Evolutionary conservation across 164 flowering plant species (phyloP).

Genomic region (Santalum album): DNA sequence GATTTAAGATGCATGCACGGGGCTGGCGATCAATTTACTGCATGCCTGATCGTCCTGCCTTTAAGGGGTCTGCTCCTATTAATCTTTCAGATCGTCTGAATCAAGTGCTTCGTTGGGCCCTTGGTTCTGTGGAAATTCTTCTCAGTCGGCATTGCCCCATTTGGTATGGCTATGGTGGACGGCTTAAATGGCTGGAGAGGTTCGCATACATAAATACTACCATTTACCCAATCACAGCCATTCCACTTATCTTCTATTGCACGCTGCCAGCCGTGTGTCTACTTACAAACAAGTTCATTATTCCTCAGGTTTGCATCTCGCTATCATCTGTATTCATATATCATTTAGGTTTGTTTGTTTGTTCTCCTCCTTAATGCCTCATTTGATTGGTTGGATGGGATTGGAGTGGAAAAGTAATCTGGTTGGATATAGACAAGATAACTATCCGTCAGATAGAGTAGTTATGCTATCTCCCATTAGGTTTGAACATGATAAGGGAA

Average conservation of each 20-base stretch:
- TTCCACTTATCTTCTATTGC: slow-evolving; percentile 64
- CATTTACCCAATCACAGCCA: slow-evolving; percentile 66
- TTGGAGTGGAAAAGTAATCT: too few relatives aligned
- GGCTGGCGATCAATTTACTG: slow-evolving; percentile 89
- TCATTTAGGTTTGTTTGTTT: too few relatives aligned
- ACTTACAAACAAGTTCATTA: slow-evolving; percentile 68
- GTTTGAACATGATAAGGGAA: too few relatives aligned
- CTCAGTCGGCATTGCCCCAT: slow-evolving; percentile 83
- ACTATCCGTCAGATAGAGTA: too few relatives aligned
- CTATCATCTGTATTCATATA: too few relatives aligned
- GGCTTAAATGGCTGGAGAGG: slow-evolving; percentile 62
- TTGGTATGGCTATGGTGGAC: slow-evolving; percentile 73
- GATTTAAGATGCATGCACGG: slow-evolving; percentile 89
- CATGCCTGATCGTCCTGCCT: slow-evolving; percentile 71
- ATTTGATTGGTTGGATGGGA: too few relatives aligned
- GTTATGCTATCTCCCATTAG: too few relatives aligned
- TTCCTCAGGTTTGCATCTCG: slow-evolving; percentile 52
- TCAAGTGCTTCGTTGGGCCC: slow-evolving; percentile 90
- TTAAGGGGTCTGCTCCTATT: slow-evolving; percentile 70
- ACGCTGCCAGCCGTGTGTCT: slow-evolving; percentile 66
- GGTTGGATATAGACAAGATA: too few relatives aligned
- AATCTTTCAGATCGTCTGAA: slow-evolving; percentile 65
- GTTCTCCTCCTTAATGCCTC: too few relatives aligned
- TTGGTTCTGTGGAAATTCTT: slow-evolving; percentile 79
- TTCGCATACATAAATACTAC: slow-evolving; percentile 72